phyloP scores from a whole-genome alignment of 1,284 basidiomycete species.

The Tetrapyrgos nigripes region DNA sequence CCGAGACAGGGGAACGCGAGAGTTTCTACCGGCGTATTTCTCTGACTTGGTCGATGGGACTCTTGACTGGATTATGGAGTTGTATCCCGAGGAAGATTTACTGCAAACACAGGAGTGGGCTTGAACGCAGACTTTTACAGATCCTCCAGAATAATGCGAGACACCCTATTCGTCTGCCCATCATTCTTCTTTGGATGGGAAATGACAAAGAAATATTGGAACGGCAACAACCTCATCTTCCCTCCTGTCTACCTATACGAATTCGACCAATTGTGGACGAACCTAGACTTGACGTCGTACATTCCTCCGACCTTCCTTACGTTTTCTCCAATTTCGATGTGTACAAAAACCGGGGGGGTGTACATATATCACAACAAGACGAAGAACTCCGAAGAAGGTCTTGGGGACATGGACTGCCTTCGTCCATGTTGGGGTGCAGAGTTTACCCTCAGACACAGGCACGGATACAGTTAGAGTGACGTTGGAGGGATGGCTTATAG shows the following conservation, averaged over 20 bases:
- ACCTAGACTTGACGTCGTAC: neutral
- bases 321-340: neutral
- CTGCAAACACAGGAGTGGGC: neutral
- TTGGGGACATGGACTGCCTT: constrained; percentile 1
- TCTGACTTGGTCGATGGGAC: neutral
- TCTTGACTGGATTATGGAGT: neutral
- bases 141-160: neutral
- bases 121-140: constrained; percentile 2
- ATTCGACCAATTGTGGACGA: neutral
- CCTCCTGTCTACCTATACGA: constrained; percentile 3
- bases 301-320: constrained; percentile 5
- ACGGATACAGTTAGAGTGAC: too few relatives aligned
- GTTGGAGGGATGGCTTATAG: constrained; percentile 3
- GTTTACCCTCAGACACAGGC: neutral
- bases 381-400: constrained; percentile 2
- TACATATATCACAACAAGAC: neutral
- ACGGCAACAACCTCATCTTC: too few relatives aligned
- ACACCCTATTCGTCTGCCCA: constrained; percentile 5
- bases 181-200: constrained; percentile 4
- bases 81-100: constrained; percentile 6
- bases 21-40: neutral
- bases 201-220: constrained; percentile 7
- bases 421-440: neutral
- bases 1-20: neutral
- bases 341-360: neutral